phyloP scores from a whole-genome alignment of 1,284 basidiomycete genomes.

The Sphagnurus paluster region DNA sequence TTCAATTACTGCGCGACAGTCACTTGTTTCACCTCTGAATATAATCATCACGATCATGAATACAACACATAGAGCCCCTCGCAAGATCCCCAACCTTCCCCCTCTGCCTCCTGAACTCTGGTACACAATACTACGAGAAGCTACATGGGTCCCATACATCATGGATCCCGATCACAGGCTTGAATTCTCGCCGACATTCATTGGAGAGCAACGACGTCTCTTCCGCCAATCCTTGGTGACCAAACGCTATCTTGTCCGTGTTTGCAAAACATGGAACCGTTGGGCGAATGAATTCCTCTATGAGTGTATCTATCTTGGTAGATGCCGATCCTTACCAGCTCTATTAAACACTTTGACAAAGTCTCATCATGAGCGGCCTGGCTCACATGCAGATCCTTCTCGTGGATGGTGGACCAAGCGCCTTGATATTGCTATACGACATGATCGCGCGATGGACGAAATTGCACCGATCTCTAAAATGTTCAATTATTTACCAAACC shows the following conservation, averaged over 20 bases:
- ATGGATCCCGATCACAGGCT: constrained; percentile 23
- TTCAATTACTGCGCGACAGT: too few relatives aligned
- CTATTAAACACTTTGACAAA: too few relatives aligned
- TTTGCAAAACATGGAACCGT: constrained; percentile 38
- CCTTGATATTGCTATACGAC: constrained; percentile 33
- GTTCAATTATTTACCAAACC: constrained; percentile 26
- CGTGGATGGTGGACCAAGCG: too few relatives aligned
- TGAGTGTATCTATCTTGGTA: constrained; percentile 28
- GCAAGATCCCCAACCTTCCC: constrained; percentile 11
- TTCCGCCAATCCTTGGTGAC: constrained; percentile 25
- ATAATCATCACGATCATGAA: constrained; percentile 9
- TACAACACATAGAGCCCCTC: constrained; percentile 14
- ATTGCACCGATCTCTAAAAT: constrained; percentile 19
- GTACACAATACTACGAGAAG: constrained; percentile 31
- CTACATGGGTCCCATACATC: constrained; percentile 27
- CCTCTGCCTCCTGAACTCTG: constrained; percentile 38
- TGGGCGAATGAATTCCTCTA: constrained; percentile 31
- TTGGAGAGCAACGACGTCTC: constrained; percentile 12
- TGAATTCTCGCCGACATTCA: constrained; percentile 9
- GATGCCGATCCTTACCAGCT: constrained; percentile 21
- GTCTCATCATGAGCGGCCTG: too few relatives aligned
- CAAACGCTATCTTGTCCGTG: constrained; percentile 34
- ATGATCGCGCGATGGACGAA: constrained; percentile 10
- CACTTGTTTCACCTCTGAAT: too few relatives aligned
- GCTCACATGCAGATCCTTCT: too few relatives aligned